Conservation (phyloP, 306 rosid species). For the Acacia crassicarpa region DNA sequence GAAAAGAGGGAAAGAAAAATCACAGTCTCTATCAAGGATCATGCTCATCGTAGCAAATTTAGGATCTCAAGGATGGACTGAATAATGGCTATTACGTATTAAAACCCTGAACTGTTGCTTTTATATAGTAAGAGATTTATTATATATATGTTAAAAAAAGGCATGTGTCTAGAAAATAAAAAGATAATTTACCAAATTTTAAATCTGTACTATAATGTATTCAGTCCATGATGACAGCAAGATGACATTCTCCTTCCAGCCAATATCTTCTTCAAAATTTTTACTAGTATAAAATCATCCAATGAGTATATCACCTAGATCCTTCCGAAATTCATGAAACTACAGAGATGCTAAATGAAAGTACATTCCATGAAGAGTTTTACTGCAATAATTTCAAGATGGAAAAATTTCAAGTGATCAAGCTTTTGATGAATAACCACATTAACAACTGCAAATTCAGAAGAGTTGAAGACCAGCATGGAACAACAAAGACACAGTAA, state of each 20-base stretch:
- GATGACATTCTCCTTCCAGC: neutral
- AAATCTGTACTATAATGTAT: too few species aligned
- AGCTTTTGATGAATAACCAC: neutral
- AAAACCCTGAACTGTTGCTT: too few species aligned
- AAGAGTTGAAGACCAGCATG: constrained; percentile 7
- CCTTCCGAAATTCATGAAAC: neutral
- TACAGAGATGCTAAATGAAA: neutral
- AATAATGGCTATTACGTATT: too few species aligned
- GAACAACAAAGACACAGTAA: neutral
- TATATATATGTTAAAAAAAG: too few species aligned
- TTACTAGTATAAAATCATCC: neutral
- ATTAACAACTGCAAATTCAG: neutral
- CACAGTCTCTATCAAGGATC: too few species aligned
- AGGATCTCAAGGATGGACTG: too few species aligned
- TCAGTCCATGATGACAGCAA: neutral
- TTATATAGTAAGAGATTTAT: too few species aligned
- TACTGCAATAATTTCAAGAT: neutral
- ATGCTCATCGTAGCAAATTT: too few species aligned
- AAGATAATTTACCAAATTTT: too few species aligned
- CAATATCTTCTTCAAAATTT: neutral
- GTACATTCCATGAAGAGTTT: neutral
- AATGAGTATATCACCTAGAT: neutral
- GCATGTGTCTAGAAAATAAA: too few species aligned
- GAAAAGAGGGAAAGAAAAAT: too few species aligned
- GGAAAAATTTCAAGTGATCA: neutral